phyloP scores from a whole-genome alignment of 768 basidiomycete species.

The Boletus subcaerulescens region DNA sequence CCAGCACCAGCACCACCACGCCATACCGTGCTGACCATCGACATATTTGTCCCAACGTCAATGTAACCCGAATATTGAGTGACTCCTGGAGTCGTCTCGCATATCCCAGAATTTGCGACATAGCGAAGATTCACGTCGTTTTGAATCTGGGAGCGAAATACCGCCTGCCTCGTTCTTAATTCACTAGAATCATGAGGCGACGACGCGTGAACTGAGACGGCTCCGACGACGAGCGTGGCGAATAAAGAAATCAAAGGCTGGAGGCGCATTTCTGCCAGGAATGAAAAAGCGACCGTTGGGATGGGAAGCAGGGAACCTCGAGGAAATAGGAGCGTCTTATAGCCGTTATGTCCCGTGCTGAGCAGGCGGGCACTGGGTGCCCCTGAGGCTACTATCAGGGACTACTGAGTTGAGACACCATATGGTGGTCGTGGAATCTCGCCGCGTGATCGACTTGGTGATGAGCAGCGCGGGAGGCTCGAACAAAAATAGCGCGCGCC shows the following conservation, averaged over 20 bases:
- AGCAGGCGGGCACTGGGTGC: no score
- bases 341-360: background rate
- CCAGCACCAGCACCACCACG: background rate
- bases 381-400: no score
- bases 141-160: slow-evolving; percentile 19
- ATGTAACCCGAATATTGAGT: slow-evolving; percentile 61
- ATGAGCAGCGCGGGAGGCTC: background rate
- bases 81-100: slow-evolving; percentile 63
- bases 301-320: background rate
- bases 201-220: background rate
- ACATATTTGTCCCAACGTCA: slow-evolving; percentile 55
- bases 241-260: background rate
- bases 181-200: background rate
- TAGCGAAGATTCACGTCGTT: slow-evolving; percentile 39
- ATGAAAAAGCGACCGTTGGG: background rate
- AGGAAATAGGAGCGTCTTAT: background rate
- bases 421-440: no score
- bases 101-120: slow-evolving; percentile 57
- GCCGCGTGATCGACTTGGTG: background rate
- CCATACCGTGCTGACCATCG: slow-evolving; percentile 41
- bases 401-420: no score
- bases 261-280: slow-evolving; percentile 15
- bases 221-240: background rate
- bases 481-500: background rate
- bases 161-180: background rate